Conservation (phyloP, 2,329 filamentous ascomycete species). For the Huntiella moniliformis region DNA sequence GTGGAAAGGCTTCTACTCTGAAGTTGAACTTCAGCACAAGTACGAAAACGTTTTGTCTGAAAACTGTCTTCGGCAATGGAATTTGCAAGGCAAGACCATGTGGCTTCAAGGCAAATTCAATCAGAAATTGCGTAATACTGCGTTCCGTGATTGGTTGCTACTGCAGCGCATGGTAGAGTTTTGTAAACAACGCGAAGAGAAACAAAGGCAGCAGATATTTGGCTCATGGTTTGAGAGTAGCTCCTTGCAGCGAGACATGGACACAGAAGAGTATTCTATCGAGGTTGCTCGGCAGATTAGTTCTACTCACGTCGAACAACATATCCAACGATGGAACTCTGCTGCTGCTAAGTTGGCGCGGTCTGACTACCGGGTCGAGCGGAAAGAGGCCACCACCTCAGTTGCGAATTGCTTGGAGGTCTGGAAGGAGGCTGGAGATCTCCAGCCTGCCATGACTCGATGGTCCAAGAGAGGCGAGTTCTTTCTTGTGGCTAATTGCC, state of each 20-base stretch:
- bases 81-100: conserved; percentile 8
- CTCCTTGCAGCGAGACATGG: neutral
- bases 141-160: conserved; percentile 11
- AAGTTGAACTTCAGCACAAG: conserved; percentile 1
- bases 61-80: conserved; percentile 9
- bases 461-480: conserved; percentile 12
- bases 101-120: conserved; percentile 4
- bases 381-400: conserved; percentile 3
- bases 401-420: conserved; percentile 1
- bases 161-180: conserved; percentile 10
- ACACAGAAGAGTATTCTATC: neutral
- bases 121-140: conserved; percentile 4
- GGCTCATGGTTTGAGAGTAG: neutral
- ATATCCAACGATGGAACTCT: conserved; percentile 2
- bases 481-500: conserved; percentile 16
- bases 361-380: neutral
- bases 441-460: conserved; percentile 10
- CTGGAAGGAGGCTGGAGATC: conserved; percentile 5
- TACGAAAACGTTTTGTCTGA: conserved; percentile 6
- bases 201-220: neutral
- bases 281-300: conserved; percentile 4
- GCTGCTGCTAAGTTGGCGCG: conserved; percentile 1
- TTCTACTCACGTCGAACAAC: neutral
- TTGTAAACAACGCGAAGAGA: conserved; percentile 1
- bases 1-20: conserved; percentile 1